Evolutionary conservation across 257 asterid genomes (phyloP).

Genomic region (Solanum sitiens): DNA sequence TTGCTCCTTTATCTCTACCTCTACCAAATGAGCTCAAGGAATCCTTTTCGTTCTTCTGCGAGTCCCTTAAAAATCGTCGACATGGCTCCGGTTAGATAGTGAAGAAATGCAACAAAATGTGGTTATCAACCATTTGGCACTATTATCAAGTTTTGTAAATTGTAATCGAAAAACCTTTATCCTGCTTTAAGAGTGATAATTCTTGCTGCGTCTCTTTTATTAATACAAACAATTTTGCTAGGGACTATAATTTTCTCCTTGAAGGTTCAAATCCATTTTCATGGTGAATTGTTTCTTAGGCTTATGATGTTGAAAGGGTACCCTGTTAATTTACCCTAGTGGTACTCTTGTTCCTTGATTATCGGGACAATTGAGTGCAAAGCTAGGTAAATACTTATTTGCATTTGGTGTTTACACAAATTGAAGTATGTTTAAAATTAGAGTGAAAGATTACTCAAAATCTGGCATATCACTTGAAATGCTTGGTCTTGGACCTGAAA

Average conservation of each 20-base stretch:
- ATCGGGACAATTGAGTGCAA: neutral
- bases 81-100: neutral
- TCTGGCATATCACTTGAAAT: no score
- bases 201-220: neutral
- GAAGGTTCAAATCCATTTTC: neutral
- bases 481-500: no score
- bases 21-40: conserved; percentile 81
- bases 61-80: conserved; percentile 45
- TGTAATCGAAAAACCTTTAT: neutral
- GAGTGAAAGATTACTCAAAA: neutral
- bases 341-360: neutral
- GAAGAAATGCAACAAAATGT: neutral
- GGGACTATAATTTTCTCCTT: neutral
- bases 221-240: neutral
- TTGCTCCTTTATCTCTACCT: conserved; percentile 76
- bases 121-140: neutral
- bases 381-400: neutral
- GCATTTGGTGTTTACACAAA: neutral
- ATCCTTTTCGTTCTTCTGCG: conserved; percentile 63
- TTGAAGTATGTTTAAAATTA: neutral
- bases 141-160: neutral
- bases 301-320: neutral
- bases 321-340: neutral
- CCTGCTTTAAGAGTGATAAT: neutral
- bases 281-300: neutral